Evolutionary conservation across 2,329 filamentous ascomycete species (phyloP), one percentile per base, ranked within the genome.

Genomic region (Fusarium sp.): DNA sequence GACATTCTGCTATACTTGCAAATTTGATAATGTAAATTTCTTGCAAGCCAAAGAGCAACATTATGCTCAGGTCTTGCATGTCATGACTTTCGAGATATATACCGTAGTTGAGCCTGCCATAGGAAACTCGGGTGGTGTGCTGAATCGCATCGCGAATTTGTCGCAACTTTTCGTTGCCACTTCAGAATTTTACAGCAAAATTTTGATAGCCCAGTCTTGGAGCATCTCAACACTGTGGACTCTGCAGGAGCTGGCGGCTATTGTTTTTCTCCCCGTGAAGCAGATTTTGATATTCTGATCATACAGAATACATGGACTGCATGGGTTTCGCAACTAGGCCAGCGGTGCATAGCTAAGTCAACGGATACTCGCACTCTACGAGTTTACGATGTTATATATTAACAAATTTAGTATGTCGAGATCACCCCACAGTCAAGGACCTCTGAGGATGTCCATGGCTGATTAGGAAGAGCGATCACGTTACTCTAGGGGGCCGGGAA

Each of bases 401-500:
- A 33, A 48, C 1, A 14, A 18, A 13, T 40, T 35, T 40, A 55
- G 67, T 61, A 81, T 86, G 83, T 86, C 78, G 83, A 76, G 79
- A 85, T 79, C 82, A 84, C 83, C 85, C 84, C 85, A 86, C 85
- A 85, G 85, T 82, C 83, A 81, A 80, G 79, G 80, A 83, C 84
- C 83, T 81, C 70, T 72, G 71, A 76, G 67, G 80, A 75, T 71
- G 75, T 75, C 73, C 67, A 77, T 77, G 83, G 81, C 85, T 85
- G 82, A 59, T 78, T 82, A 81, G 81, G 79, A 83, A 85, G 84
- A 84, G 83, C 79, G 78, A 77, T 83, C 81, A 82, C 83, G 46
- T 83, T 81, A 67, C 74, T 87, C 65, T 83, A 74, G 84, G 84
- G 80, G 85, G 85, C 85, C 84, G 85, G 85, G 85, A 87, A 87